Evolutionary conservation across 2,329 filamentous ascomycete genomes (phyloP).

Genomic region (Verticillium zaregamsianum): DNA sequence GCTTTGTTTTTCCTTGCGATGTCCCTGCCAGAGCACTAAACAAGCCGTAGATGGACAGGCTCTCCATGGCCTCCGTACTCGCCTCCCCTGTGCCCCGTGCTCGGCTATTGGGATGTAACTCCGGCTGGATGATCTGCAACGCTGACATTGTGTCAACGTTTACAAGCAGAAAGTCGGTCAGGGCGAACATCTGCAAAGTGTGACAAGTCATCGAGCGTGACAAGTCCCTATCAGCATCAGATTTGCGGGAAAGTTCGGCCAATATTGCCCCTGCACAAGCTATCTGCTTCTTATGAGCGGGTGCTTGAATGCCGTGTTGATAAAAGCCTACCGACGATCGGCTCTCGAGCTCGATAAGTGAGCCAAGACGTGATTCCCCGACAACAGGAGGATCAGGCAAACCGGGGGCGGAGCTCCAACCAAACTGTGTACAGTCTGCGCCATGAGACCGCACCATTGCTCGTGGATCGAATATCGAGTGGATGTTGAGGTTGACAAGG

Average conservation of each 20-base stretch:
- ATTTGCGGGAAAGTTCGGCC: constrained; percentile 65
- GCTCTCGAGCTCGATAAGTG: constrained; percentile 71
- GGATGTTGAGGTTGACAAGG: constrained; percentile 57
- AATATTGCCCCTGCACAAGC: constrained; percentile 86
- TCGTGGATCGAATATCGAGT: not conserved
- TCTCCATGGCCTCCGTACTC: constrained; percentile 68
- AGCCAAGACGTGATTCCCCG: constrained; percentile 56
- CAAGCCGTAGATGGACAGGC: constrained; percentile 76
- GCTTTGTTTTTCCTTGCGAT: constrained; percentile 67
- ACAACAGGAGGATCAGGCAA: not conserved
- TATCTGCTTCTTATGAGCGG: constrained; percentile 36
- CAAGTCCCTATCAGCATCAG: not conserved
- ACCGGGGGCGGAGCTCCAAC: too few relatives aligned
- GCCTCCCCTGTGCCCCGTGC: constrained; percentile 64
- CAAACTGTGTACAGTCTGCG: not conserved
- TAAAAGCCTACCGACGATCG: constrained; percentile 53
- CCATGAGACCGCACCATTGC: not conserved
- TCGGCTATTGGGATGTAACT: constrained; percentile 78
- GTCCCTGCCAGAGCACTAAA: constrained; percentile 74
- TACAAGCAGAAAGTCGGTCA: constrained; percentile 67
- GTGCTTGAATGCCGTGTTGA: not conserved
- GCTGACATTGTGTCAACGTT: constrained; percentile 76
- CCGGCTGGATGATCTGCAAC: constrained; percentile 79
- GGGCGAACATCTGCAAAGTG: constrained; percentile 67
- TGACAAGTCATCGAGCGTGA: not conserved